Base-by-base conservation (phyloP, 208 protist species). In the Wallacemonas sp. region DNA sequence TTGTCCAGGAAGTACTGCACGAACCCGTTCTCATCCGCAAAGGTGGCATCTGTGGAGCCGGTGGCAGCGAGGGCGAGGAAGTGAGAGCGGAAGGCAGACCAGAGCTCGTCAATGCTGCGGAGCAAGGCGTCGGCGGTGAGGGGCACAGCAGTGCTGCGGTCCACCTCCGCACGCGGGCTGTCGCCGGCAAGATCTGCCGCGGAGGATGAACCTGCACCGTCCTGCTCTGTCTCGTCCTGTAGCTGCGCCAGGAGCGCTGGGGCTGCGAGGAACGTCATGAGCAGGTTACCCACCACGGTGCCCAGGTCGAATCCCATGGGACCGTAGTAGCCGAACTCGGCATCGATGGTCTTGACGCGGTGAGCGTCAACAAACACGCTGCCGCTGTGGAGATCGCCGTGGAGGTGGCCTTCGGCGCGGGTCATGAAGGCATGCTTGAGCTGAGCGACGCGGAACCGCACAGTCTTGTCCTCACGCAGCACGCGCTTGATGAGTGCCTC, bases 351-450 rank as follows among this genome's bases (percentile, higher is more conserved):
- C 66, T 77, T 77, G 0, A 77, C 64, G 11, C 60, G 65, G 22
- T 30, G 21, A 5, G 36, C 67, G 39, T 81, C 67, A 11, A 71
- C 60, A 22, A 81, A 76, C 38, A 81, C 49, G 58, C 69, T 72
- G 63, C 66, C 70, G 39, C 66, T 70, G 62, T 81, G 75, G 38
- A 81, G 38, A 39, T 81, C 70, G 19, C 64, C 70, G 62, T 72
- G 70, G 34, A 81, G 54, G 67, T 77, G 75, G 9, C 56, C 75
- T 51, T 81, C 61, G 4, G 69, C 45, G 53, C 55, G 56, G 41
- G 69, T 81, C 75, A 81, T 81, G 54, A 77, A 81, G 45, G 45
- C 55, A 46, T 72, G 54, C 63, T 77, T 77, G 42, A 70, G 75
- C 62, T 77, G 70, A 0, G 75, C 75, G 1, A 70, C 63, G 5